phyloP scores from a whole-genome alignment of 257 asterid genomes.

The Dorcoceras hygrometricum region DNA sequence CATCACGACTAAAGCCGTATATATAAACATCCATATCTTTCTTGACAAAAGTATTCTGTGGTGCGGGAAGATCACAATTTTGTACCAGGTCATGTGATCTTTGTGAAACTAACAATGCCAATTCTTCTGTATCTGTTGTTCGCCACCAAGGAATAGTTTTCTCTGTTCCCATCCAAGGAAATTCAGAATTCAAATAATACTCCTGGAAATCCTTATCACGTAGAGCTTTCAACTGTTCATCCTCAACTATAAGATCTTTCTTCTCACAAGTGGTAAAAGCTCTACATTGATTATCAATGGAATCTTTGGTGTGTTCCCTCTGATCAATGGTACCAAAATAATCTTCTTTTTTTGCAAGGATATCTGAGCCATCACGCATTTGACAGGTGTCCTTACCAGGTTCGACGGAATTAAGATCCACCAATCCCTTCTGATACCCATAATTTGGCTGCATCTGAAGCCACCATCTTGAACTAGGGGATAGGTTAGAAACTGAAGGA shows the following conservation, averaged over 20 bases:
- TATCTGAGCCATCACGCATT: slow-evolving; percentile 23
- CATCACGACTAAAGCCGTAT: slow-evolving; percentile 23
- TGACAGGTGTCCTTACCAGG: slow-evolving; percentile 30
- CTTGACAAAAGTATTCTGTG: slow-evolving; percentile 43
- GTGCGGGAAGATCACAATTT: slow-evolving; percentile 86
- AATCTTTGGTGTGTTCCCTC: slow-evolving; percentile 20
- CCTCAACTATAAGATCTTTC: slow-evolving; percentile 27
- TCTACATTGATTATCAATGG: slow-evolving; percentile 29
- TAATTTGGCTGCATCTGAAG: slow-evolving; percentile 55
- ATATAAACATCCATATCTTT: slow-evolving; percentile 33
- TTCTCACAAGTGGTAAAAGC: slow-evolving; percentile 24
- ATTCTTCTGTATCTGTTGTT: slow-evolving; percentile 67
- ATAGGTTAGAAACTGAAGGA: slow-evolving; percentile 49
- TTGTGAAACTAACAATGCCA: slow-evolving; percentile 65
- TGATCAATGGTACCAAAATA: slow-evolving; percentile 26
- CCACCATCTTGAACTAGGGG: slow-evolving; percentile 88
- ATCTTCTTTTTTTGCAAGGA: slow-evolving; percentile 25
- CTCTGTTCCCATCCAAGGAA: slow-evolving; percentile 49
- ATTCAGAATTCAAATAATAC: slow-evolving; percentile 38
- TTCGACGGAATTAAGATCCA: slow-evolving; percentile 28
- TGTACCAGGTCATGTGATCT: slow-evolving; percentile 56
- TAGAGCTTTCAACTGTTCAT: slow-evolving; percentile 20
- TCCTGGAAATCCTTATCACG: slow-evolving; percentile 24
- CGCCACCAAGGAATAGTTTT: slow-evolving; percentile 80
- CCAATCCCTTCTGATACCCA: slow-evolving; percentile 37